Percentiles rank a stretch among this genome's conserved stretches.
These are phyloP conservation scores for Fusarium papillatum DNA, from an alignment of 2,329 filamentous ascomycete genomes.

Conservation along the genomic window DNA sequence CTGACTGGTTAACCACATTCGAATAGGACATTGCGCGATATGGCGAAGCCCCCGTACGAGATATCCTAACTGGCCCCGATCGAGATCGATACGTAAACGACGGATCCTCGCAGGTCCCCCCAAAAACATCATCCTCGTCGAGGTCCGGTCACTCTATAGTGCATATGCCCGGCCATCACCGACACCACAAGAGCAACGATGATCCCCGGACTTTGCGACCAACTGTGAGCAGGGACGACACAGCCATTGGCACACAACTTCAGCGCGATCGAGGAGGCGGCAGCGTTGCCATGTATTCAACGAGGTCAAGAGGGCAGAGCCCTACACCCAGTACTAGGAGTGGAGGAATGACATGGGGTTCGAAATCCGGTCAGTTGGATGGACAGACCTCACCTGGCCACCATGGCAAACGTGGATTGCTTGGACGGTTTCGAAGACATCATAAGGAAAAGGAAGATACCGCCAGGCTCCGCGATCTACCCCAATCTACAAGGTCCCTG, in stretches of 20 bases:
- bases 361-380: conserved; percentile 63
- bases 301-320: conserved; percentile 77
- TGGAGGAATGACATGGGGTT: conserved; percentile 58
- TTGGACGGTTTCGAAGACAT: conserved; percentile 64
- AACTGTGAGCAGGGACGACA: conserved; percentile 83
- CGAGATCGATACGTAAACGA: conserved; percentile 75
- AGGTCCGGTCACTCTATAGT: conserved; percentile 72
- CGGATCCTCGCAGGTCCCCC: conserved; percentile 60
- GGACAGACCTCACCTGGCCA: conserved; percentile 71
- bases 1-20: conserved; percentile 39
- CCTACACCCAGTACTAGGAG: conserved; percentile 84
- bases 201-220: conserved; percentile 77
- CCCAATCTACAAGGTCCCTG: conserved; percentile 67
- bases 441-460: conserved; percentile 65
- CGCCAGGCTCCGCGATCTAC: conserved; percentile 61
- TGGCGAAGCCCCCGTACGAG: conserved; percentile 82
- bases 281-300: conserved; percentile 59
- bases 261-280: conserved; percentile 64
- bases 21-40: conserved; percentile 79
- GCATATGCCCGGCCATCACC: conserved; percentile 75
- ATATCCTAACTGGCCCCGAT: conserved; percentile 77
- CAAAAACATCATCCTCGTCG: conserved; percentile 74
- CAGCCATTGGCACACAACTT: conserved; percentile 61
- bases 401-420: conserved; percentile 64
- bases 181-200: conserved; percentile 80